Evolutionary conservation across 345 rosid genomes (phyloP).

Genomic region (Hypericum androsaemum): DNA sequence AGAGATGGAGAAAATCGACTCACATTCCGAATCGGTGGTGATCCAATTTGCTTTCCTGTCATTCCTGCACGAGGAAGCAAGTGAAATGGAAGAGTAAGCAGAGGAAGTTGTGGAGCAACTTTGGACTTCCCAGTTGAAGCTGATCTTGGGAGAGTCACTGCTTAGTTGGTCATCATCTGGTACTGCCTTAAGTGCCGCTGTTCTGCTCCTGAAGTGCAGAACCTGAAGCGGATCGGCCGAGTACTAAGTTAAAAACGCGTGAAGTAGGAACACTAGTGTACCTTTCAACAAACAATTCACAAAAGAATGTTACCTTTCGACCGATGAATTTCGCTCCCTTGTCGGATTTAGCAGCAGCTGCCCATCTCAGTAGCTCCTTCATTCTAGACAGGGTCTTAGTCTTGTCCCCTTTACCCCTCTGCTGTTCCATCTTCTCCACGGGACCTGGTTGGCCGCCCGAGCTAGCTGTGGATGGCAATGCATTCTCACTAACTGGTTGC

Average conservation of each 20-base stretch:
- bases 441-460: slow-evolving; percentile 13
- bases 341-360: slow-evolving; percentile 58
- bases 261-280: no score
- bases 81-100: slow-evolving; percentile 36
- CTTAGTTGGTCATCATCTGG: slow-evolving; percentile 38
- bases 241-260: no score
- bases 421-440: slow-evolving; percentile 26
- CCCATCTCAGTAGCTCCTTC: slow-evolving; percentile 80
- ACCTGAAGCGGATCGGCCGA: slow-evolving; percentile 21
- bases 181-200: slow-evolving; percentile 36
- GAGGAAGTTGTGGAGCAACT: slow-evolving; percentile 51
- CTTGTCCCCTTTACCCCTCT: slow-evolving; percentile 29
- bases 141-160: slow-evolving; percentile 55
- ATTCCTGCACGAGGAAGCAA: slow-evolving; percentile 37
- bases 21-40: slow-evolving; percentile 90
- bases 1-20: slow-evolving; percentile 3
- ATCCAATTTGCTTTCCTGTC: slow-evolving; percentile 74
- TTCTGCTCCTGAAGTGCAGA: slow-evolving; percentile 35
- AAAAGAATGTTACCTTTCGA: slow-evolving; percentile 74
- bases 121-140: slow-evolving; percentile 71
- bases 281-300: no score
- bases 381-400: slow-evolving; percentile 52
- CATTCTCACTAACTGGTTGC: slow-evolving; percentile 30
- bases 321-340: slow-evolving; percentile 51
- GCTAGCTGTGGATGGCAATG: slow-evolving; percentile 18